Percentiles rank a stretch among this genome's conserved stretches.
Evolutionary conservation across 352 stramenopile genomes (phyloP).

Genomic region (Phytophthora litchii): DNA sequence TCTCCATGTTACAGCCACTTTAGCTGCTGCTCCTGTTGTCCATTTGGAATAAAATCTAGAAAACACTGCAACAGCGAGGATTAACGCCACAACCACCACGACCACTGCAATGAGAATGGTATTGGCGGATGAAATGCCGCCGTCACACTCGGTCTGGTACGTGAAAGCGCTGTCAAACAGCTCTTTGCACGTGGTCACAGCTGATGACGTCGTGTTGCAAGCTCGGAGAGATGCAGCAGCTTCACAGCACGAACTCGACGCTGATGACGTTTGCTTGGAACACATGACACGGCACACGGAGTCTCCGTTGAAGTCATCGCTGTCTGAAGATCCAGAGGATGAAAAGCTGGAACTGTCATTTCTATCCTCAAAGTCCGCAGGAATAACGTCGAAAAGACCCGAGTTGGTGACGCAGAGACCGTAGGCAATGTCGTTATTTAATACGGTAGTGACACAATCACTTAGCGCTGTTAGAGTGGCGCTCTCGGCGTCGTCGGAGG

Average conservation of each 20-base stretch:
- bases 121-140: conserved; percentile 40
- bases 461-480: conserved; percentile 38
- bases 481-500: conserved; percentile 32
- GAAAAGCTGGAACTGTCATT: conserved; percentile 7
- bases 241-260: conserved; percentile 43
- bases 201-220: conserved; percentile 39
- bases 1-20: conserved; percentile 33
- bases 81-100: background rate
- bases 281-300: conserved; percentile 48
- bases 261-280: conserved; percentile 31
- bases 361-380: conserved; percentile 10
- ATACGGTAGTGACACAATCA: conserved; percentile 39
- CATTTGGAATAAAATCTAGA: conserved; percentile 8
- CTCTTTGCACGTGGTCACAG: conserved; percentile 38
- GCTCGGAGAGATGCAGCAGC: conserved; percentile 22
- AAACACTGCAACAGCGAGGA: conserved; percentile 28
- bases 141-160: conserved; percentile 50
- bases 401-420: conserved; percentile 67
- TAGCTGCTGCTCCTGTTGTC: conserved; percentile 2
- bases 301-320: conserved; percentile 17
- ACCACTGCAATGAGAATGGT: conserved; percentile 32
- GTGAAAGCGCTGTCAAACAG: conserved; percentile 52
- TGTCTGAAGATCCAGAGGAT: conserved; percentile 3
- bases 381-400: conserved; percentile 50
- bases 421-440: conserved; percentile 50